Evolutionary conservation across 306 rosid genomes (phyloP).

Genomic region (Acacia crassicarpa): DNA sequence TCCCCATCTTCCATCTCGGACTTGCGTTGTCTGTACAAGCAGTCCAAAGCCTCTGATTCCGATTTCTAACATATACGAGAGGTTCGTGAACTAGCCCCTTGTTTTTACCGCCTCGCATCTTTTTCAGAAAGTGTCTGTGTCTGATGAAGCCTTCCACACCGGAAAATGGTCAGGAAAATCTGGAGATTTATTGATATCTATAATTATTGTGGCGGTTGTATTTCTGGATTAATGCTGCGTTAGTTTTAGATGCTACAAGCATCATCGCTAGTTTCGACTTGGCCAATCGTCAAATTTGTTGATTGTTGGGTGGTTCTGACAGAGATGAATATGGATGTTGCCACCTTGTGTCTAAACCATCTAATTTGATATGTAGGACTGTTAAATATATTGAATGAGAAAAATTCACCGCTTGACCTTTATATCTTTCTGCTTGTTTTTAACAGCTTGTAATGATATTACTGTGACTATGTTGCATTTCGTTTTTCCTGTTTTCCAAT

Average conservation of each 20-base stretch:
- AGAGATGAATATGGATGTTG: too few relatives aligned
- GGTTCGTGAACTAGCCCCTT: conserved; percentile 3
- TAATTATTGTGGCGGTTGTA: not conserved
- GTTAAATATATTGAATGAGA: not conserved
- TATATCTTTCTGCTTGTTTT: not conserved
- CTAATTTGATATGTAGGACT: not conserved
- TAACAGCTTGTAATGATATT: not conserved
- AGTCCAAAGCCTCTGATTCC: conserved; percentile 5
- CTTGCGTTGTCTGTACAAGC: not conserved
- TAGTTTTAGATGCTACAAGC: not conserved
- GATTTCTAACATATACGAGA: not conserved
- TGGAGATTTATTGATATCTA: not conserved
- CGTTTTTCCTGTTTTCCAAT: not conserved
- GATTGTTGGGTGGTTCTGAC: not conserved
- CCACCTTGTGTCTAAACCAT: not conserved
- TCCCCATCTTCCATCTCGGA: not conserved
- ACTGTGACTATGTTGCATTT: not conserved
- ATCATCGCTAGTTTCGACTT: too few relatives aligned
- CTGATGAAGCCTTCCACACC: not conserved
- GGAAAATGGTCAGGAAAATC: not conserved
- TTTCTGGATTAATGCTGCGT: not conserved
- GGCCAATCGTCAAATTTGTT: not conserved
- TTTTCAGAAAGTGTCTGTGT: not conserved
- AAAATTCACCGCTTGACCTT: not conserved
- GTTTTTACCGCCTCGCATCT: not conserved